Evolutionary conservation across 306 rosid genomes (phyloP).

Genomic region (Medicago ruthenica): DNA sequence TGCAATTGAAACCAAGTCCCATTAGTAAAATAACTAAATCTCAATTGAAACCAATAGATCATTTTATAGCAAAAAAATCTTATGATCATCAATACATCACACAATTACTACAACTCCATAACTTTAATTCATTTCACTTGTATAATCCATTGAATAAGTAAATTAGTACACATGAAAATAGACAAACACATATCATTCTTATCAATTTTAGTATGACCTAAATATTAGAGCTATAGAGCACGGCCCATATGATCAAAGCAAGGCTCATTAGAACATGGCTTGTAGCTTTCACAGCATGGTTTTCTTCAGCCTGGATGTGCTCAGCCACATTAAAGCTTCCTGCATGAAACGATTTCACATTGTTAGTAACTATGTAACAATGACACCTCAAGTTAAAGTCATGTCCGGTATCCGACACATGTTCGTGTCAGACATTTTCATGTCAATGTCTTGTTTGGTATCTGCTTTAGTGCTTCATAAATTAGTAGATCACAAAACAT

Average conservation of each 20-base stretch:
- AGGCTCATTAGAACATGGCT: constrained; percentile 51
- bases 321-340: constrained; percentile 76
- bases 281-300: constrained; percentile 45
- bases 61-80: too few relatives aligned
- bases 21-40: too few relatives aligned
- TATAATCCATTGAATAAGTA: not conserved
- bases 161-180: constrained; percentile 13
- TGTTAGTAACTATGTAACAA: too few relatives aligned
- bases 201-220: not conserved
- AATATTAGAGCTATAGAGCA: constrained; percentile 43
- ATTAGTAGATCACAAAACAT: too few relatives aligned
- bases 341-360: constrained; percentile 23
- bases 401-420: too few relatives aligned
- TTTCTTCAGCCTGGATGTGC: constrained; percentile 57
- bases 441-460: too few relatives aligned
- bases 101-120: not conserved
- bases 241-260: constrained; percentile 51
- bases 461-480: too few relatives aligned
- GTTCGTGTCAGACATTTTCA: too few relatives aligned
- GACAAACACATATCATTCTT: not conserved
- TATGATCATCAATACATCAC: not conserved
- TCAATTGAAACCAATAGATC: too few relatives aligned
- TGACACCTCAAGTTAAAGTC: too few relatives aligned
- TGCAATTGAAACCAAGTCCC: too few relatives aligned
- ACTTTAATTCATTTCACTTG: not conserved